Evolutionary conservation across 2,329 filamentous ascomycete genomes (phyloP).

Genomic region (Penicillium sp.): DNA sequence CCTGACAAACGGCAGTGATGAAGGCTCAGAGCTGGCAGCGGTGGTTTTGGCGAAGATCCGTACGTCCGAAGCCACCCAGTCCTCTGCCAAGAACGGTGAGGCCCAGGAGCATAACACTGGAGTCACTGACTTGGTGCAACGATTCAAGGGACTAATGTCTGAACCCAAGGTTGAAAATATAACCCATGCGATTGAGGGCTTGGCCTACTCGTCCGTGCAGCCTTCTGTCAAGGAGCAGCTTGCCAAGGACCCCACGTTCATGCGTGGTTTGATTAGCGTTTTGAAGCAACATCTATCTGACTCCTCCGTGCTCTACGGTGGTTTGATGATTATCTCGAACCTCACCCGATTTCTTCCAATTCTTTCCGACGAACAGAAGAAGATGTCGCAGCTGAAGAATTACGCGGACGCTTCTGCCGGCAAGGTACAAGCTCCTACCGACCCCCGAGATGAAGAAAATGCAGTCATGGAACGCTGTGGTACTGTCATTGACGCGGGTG

Average conservation of each 20-base stretch:
- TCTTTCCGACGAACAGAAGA: slow-evolving; percentile 87
- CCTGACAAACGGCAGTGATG: slow-evolving; percentile 70
- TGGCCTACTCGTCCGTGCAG: slow-evolving; percentile 89
- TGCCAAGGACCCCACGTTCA: slow-evolving; percentile 66
- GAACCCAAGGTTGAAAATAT: slow-evolving; percentile 56
- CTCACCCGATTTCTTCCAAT: slow-evolving; percentile 78
- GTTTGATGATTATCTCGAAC: slow-evolving; percentile 82
- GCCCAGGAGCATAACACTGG: slow-evolving; percentile 48
- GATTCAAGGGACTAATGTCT: slow-evolving; percentile 56
- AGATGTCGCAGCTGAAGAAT: slow-evolving; percentile 86
- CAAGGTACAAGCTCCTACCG: slow-evolving; percentile 61
- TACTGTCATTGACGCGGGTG: slow-evolving; percentile 74
- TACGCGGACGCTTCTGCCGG: slow-evolving; percentile 85
- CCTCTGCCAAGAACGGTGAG: slow-evolving; percentile 38
- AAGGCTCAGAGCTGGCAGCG: slow-evolving; percentile 60
- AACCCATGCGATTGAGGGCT: slow-evolving; percentile 80
- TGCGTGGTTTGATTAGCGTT: slow-evolving; percentile 66
- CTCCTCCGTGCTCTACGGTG: slow-evolving; percentile 79
- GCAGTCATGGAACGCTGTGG: slow-evolving; percentile 76
- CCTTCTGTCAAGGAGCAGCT: slow-evolving; percentile 83
- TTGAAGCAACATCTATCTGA: slow-evolving; percentile 57
- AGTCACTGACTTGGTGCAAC: slow-evolving; percentile 57
- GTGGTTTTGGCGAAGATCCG: slow-evolving; percentile 72
- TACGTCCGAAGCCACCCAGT: slow-evolving; percentile 38
- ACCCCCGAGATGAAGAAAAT: slow-evolving; percentile 74